Percentiles rank a stretch among this genome's conserved stretches.
phyloP scores from a whole-genome alignment of 805 yeast species.

The Torulaspora gathmanii region DNA sequence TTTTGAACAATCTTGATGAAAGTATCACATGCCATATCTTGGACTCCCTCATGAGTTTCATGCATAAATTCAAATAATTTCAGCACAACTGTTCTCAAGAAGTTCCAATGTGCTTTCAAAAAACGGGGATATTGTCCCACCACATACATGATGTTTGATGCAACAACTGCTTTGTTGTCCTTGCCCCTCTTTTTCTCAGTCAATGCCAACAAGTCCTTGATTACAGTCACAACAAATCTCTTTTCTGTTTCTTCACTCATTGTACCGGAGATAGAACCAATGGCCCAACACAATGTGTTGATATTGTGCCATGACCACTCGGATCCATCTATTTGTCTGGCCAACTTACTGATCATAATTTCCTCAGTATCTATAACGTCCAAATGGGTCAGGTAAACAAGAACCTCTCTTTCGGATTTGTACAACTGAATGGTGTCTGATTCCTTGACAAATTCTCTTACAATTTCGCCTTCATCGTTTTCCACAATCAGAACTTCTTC shows the following conservation, averaged over 20 bases:
- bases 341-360: slow-evolving; percentile 87
- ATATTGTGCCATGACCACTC: slow-evolving; percentile 99
- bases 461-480: slow-evolving; percentile 98
- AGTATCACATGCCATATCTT: slow-evolving; percentile 99
- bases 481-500: slow-evolving; percentile 96
- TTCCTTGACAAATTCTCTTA: slow-evolving; percentile 93
- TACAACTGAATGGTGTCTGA: slow-evolving; percentile 94
- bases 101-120: slow-evolving; percentile 96
- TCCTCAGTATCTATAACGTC: slow-evolving; percentile 91
- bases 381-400: slow-evolving; percentile 91
- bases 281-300: slow-evolving; percentile 98
- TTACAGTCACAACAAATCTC: slow-evolving; percentile 85
- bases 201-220: slow-evolving; percentile 82
- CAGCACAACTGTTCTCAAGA: slow-evolving; percentile 89
- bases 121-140: slow-evolving; percentile 99
- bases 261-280: slow-evolving; percentile 97
- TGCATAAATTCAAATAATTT: slow-evolving; percentile 98
- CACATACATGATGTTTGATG: slow-evolving; percentile 98
- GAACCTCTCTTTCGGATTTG: slow-evolving; percentile 91
- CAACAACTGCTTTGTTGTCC: slow-evolving; percentile 97
- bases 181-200: slow-evolving; percentile 97
- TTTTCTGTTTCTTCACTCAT: slow-evolving; percentile 98
- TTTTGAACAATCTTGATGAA: slow-evolving; percentile 92
- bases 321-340: slow-evolving; percentile 87
- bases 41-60: slow-evolving; percentile 99